Percentiles rank a stretch among this genome's conserved stretches.
Conservation (phyloP, 495 filamentous ascomycete species). For the Hypoxylon rickii region DNA sequence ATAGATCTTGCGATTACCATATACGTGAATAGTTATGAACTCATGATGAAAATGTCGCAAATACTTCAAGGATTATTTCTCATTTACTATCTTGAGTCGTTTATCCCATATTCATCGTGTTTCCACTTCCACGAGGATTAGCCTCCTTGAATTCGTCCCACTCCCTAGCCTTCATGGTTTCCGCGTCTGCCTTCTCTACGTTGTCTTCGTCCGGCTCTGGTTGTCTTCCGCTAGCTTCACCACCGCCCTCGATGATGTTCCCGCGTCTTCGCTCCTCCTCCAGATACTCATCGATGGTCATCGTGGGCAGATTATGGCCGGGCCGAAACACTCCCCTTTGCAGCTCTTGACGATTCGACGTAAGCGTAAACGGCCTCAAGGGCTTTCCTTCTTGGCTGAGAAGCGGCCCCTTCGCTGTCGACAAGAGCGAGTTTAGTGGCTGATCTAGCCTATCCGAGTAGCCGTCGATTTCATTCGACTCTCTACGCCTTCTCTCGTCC, state of each 20-base stretch:
- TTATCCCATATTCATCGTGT: conserved; percentile 83
- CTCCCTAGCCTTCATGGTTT: conserved; percentile 88
- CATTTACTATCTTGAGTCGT: too few relatives aligned
- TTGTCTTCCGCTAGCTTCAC: conserved; percentile 70
- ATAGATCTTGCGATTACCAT: too few relatives aligned
- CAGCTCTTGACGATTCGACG: conserved; percentile 76
- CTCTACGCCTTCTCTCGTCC: conserved; percentile 56
- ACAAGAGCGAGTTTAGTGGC: conserved; percentile 48
- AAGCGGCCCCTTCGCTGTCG: conserved; percentile 67
- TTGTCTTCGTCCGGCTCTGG: conserved; percentile 88
- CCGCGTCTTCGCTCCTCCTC: conserved; percentile 87
- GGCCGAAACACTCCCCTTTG: conserved; percentile 85
- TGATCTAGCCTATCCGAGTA: conserved; percentile 81
- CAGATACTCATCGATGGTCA: conserved; percentile 97
- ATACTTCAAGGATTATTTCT: too few relatives aligned
- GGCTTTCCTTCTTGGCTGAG: conserved; percentile 84
- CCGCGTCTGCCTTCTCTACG: conserved; percentile 78
- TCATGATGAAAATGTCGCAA: too few relatives aligned
- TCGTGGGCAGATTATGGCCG: conserved; percentile 92
- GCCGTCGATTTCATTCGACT: conserved; percentile 44
- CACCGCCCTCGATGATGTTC: conserved; percentile 90
- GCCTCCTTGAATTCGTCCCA: conserved; percentile 96
- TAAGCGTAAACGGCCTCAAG: conserved; percentile 85
- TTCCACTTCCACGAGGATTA: conserved; percentile 85
- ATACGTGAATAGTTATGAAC: too few relatives aligned